phyloP scores from a whole-genome alignment of 2,329 filamentous ascomycete genomes.

The Epichloe gansuensis region DNA sequence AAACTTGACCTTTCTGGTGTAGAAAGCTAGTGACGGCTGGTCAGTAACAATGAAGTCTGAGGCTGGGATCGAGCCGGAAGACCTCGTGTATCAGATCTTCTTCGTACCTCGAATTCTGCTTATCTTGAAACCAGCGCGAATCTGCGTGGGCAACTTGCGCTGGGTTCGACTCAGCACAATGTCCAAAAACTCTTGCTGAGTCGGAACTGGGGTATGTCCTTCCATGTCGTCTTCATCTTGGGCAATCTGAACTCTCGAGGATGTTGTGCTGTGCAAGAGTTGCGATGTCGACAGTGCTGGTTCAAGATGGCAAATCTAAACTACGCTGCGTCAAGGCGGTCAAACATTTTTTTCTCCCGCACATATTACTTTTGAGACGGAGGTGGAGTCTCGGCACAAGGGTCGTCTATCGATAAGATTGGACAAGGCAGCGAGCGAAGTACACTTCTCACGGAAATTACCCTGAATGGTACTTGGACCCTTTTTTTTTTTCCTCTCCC shows the following conservation, averaged over 20 bases:
- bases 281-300: conserved; percentile 3
- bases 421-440: not conserved
- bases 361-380: conserved; percentile 8
- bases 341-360: conserved; percentile 20
- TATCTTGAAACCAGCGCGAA: conserved; percentile 89
- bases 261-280: conserved; percentile 2
- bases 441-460: not conserved
- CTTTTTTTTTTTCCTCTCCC: not conserved
- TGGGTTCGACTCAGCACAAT: conserved; percentile 93
- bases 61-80: not conserved
- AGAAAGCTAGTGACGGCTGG: conserved; percentile 50
- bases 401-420: conserved; percentile 15
- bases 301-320: conserved; percentile 11
- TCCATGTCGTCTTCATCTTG: conserved; percentile 53
- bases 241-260: conserved; percentile 13
- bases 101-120: conserved; percentile 62
- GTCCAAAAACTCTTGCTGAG: conserved; percentile 90
- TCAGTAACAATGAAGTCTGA: not conserved
- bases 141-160: conserved; percentile 86
- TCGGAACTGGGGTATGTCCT: conserved; percentile 82
- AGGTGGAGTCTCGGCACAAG: conserved; percentile 11
- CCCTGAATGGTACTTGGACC: not conserved
- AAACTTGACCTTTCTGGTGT: conserved; percentile 97
- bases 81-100: not conserved
- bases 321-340: conserved; percentile 16